Evolutionary conservation across 1,284 basidiomycete species (phyloP).

Genomic region (Ustilago lituana): DNA sequence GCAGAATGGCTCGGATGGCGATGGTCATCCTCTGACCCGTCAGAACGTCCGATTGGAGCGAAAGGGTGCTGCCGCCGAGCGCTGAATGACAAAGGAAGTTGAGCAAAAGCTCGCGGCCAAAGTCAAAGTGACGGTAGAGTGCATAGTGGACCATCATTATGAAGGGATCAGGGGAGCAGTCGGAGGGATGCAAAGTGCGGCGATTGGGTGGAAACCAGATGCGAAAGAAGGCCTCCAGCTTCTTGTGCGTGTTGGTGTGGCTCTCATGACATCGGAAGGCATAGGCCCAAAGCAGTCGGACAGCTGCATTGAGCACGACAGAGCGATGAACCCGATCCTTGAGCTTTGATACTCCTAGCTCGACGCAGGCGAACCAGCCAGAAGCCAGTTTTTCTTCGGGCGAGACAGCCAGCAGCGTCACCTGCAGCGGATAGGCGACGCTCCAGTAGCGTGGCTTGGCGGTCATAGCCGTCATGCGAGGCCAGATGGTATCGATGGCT

Average conservation of each 20-base stretch:
- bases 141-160: constrained; percentile 84
- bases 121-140: constrained; percentile 85
- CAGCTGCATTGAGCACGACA: constrained; percentile 81
- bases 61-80: constrained; percentile 55
- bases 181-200: constrained; percentile 75
- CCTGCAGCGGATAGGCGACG: constrained; percentile 84
- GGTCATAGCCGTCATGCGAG: constrained; percentile 85
- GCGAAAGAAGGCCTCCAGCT: constrained; percentile 80
- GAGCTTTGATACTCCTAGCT: constrained; percentile 75
- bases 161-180: constrained; percentile 81
- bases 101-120: constrained; percentile 82
- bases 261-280: constrained; percentile 90
- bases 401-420: constrained; percentile 85
- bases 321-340: constrained; percentile 85
- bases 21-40: constrained; percentile 73
- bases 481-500: constrained; percentile 84
- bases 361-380: constrained; percentile 75
- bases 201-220: constrained; percentile 82
- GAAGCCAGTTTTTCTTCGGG: constrained; percentile 85
- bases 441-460: constrained; percentile 90
- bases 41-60: constrained; percentile 60
- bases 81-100: constrained; percentile 56
- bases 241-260: constrained; percentile 78
- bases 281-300: constrained; percentile 91
- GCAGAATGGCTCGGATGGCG: constrained; percentile 79